Evolutionary conservation across 345 rosid species (phyloP).

Genomic region (Eucalyptus pauciflora): DNA sequence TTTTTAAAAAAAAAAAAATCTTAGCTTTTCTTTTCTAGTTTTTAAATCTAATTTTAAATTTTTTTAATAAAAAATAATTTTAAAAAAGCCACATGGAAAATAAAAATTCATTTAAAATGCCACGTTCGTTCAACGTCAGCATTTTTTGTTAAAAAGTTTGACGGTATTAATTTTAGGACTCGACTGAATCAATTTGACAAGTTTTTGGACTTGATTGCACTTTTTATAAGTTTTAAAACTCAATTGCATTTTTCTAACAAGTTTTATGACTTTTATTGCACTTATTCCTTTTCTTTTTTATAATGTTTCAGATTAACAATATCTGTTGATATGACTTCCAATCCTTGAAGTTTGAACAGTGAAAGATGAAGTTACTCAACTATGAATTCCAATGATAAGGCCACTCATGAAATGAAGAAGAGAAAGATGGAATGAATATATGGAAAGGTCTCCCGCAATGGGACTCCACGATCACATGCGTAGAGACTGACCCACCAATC

Average conservation of each 20-base stretch:
- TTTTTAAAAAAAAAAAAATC: too few species aligned
- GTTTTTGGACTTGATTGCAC: too few species aligned
- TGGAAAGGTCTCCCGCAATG: background rate
- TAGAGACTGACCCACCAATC: background rate
- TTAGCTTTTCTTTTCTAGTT: too few species aligned
- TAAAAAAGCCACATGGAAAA: too few species aligned
- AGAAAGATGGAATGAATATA: background rate
- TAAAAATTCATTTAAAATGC: too few species aligned
- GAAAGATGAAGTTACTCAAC: background rate
- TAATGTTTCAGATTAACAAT: background rate
- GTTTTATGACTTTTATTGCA: too few species aligned
- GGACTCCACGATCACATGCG: background rate
- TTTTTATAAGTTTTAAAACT: too few species aligned
- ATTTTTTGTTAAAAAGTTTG: too few species aligned
- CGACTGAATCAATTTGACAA: too few species aligned
- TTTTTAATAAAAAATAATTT: too few species aligned
- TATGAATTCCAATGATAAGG: background rate
- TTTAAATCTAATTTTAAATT: too few species aligned
- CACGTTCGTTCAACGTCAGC: accelerated
- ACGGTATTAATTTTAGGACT: too few species aligned
- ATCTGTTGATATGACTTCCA: background rate
- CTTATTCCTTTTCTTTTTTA: background rate
- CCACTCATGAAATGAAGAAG: background rate
- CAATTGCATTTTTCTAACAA: accelerated
- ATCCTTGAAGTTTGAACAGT: background rate